phyloP scores from a whole-genome alignment of 257 asterid genomes.

The Eucommia ulmoides region DNA sequence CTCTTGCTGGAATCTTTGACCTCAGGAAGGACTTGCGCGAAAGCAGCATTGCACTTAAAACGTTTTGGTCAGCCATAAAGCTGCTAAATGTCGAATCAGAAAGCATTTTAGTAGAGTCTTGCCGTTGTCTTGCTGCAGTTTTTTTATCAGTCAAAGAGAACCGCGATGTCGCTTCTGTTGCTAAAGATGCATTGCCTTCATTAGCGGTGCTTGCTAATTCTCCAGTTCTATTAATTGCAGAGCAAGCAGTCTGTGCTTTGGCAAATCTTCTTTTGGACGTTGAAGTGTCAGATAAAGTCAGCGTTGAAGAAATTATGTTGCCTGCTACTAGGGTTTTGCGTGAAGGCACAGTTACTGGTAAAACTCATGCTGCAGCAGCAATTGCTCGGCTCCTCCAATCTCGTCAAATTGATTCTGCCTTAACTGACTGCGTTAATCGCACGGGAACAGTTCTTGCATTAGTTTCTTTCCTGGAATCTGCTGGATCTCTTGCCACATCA shows the following conservation, averaged over 20 bases:
- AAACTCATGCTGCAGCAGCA: constrained; percentile 86
- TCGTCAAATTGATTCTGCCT: constrained; percentile 51
- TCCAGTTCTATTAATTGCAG: constrained; percentile 63
- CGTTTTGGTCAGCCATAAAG: constrained; percentile 53
- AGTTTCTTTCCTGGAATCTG: constrained; percentile 72
- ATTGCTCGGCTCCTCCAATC: constrained; percentile 79
- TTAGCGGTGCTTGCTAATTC: constrained; percentile 71
- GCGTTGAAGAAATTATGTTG: constrained; percentile 64
- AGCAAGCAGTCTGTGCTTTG: constrained; percentile 94
- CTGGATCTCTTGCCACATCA: constrained; percentile 55
- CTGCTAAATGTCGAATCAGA: constrained; percentile 68
- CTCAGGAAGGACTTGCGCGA: constrained; percentile 91
- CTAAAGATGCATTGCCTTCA: constrained; percentile 66
- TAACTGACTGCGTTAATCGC: constrained; percentile 65
- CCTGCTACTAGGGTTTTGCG: constrained; percentile 82
- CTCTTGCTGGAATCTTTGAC: constrained; percentile 79
- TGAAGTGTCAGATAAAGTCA: constrained; percentile 63
- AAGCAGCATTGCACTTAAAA: constrained; percentile 53
- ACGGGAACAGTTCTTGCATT: constrained; percentile 87
- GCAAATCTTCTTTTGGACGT: constrained; percentile 84
- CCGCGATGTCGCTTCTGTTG: constrained; percentile 73
- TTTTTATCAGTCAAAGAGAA: constrained; percentile 84
- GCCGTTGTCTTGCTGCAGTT: constrained; percentile 73
- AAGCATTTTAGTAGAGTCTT: constrained; percentile 54
- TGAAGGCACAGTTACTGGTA: constrained; percentile 69